Evolutionary conservation across 2,329 filamentous ascomycete species (phyloP), one percentile per base, ranked within the genome.

Genomic region (Aspergillus fructus): DNA sequence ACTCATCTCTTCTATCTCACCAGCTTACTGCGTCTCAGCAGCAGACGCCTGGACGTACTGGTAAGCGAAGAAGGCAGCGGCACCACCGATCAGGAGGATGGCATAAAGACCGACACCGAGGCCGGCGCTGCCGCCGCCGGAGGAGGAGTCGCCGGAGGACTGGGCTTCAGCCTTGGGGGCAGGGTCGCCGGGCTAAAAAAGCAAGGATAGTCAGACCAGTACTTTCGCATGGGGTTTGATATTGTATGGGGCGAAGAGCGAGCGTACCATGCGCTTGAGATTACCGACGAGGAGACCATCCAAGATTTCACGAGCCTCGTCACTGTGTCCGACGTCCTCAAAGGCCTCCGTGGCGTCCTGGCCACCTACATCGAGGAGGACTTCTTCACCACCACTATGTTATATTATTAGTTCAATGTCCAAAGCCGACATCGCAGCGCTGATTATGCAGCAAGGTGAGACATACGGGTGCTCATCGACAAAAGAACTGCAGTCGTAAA

Each of bases 291-390:
- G 78, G 64, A 96, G 81, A 71, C 86, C 85, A 33, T 89, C 87
- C 57, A 99, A 87, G 66, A 96, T 93, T 82, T 97, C 93, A 66
- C 94, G 89, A 66, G 94, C 94, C 83, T 99, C 94, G 78, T 99
- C 94, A 71, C 90, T 96, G 89, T 99, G 94, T 73, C 94, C 94
- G 71, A 99, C 94, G 79, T 99, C 94, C 82, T 99, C 94, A 75
- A 99, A 99, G 61, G 94, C 93, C 81, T 97, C 94, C 69, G 93
- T 96, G 71, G 90, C 89, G 78, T 99, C 94, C 81, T 96, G 93
- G 67, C 94, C 94, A 71, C 84, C 94, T 64, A 97, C 93, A 68
- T 99, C 94, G 67, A 99, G 89, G 63, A 99, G 82, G 68, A 99
- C 94, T 82, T 99, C 94, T 81, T 99, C 94, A 81, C 94, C 94